phyloP scores from a whole-genome alignment of 805 yeast genomes.

The Saccharomycopsis fermentans region DNA sequence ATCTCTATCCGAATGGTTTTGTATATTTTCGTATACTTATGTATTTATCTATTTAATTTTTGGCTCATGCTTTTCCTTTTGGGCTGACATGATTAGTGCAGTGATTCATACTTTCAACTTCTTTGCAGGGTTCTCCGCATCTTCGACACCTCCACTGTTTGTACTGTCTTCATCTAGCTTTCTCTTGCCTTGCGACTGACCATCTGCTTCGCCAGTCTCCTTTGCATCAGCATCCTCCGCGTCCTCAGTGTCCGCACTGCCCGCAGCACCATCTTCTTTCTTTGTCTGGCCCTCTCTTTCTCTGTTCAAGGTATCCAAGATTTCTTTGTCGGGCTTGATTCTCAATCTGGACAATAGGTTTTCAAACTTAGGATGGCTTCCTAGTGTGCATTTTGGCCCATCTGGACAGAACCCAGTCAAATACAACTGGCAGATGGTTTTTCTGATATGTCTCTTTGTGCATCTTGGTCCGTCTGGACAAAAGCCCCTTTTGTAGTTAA shows the following conservation, averaged over 20 bases:
- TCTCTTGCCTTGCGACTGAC: neutral
- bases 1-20: too few species aligned
- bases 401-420: constrained; percentile 89
- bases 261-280: neutral
- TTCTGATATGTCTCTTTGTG: constrained; percentile 67
- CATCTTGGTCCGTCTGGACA: constrained; percentile 90
- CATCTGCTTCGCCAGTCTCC: neutral
- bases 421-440: constrained; percentile 66
- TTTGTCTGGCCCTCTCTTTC: neutral
- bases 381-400: constrained; percentile 66
- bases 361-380: constrained; percentile 75
- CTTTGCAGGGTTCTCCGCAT: neutral
- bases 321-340: constrained; percentile 25
- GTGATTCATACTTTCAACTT: neutral
- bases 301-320: neutral
- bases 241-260: neutral
- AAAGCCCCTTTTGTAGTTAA: constrained; percentile 75
- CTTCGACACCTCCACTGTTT: neutral
- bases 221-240: neutral
- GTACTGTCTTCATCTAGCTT: neutral
- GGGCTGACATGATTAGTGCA: too few species aligned
- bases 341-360: constrained; percentile 32
- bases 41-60: too few species aligned
- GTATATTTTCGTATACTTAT: too few species aligned
- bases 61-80: too few species aligned